These are phyloP conservation scores for Tetrahymena borealis DNA, from an alignment of 73 alveolate species.

Conservation along the genomic window DNA sequence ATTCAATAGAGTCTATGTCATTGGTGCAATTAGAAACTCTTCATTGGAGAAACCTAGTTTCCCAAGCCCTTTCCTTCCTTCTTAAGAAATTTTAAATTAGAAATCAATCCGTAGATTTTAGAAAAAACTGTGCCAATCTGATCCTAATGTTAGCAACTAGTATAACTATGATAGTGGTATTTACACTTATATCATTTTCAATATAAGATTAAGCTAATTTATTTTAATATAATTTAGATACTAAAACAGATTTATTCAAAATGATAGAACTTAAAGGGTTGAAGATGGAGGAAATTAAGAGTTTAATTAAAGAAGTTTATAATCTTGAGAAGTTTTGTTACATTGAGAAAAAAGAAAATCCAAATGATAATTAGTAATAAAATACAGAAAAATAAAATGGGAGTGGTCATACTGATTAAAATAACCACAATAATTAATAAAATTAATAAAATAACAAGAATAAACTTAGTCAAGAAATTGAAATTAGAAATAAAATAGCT, in stretches of 20 bases:
- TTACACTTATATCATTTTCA: background rate
- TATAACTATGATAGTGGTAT: slow-evolving; percentile 15
- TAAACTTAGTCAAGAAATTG: background rate
- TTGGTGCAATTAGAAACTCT: slow-evolving; percentile 14
- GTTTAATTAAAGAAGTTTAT: background rate
- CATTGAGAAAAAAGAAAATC: background rate
- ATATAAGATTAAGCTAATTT: background rate
- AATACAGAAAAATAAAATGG: background rate
- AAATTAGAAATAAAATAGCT: background rate
- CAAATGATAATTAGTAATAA: background rate
- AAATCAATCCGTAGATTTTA: slow-evolving; percentile 5
- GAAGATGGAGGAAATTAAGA: background rate
- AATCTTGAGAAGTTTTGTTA: background rate
- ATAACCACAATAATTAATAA: background rate
- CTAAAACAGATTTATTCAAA: background rate
- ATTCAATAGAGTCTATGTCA: slow-evolving; percentile 10
- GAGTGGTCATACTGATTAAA: background rate
- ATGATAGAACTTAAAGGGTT: background rate
- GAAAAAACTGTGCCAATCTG: background rate
- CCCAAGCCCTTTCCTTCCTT: background rate
- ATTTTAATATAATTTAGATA: background rate
- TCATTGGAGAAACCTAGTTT: slow-evolving; percentile 27
- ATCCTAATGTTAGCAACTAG: background rate
- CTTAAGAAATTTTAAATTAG: background rate
- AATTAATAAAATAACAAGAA: background rate